Evolutionary conservation across 2,329 filamentous ascomycete species (phyloP).

Genomic region (Davidsoniella australis): DNA sequence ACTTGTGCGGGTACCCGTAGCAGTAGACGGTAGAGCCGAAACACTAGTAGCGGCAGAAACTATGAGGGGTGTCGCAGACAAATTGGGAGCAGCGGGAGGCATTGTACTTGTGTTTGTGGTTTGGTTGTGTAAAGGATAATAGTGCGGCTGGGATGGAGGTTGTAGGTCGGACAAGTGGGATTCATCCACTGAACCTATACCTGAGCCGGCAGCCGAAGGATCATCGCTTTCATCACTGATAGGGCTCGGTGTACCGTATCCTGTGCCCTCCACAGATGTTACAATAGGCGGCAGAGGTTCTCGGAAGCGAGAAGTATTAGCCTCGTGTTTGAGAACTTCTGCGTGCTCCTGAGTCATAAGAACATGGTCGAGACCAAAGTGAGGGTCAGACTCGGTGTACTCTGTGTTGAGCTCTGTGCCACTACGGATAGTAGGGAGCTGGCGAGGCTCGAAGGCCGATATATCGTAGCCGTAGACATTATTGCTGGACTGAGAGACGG

Average conservation of each 20-base stretch:
- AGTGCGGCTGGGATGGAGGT: too few species aligned
- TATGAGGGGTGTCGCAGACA: too few species aligned
- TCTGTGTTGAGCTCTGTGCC: constrained; percentile 11
- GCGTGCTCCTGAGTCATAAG: constrained; percentile 3
- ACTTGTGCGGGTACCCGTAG: too few species aligned
- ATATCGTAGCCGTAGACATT: constrained; percentile 18
- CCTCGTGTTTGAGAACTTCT: constrained; percentile 22
- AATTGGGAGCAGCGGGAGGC: too few species aligned
- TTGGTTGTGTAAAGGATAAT: background rate
- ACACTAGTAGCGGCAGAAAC: too few species aligned
- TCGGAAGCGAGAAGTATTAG: constrained; percentile 39
- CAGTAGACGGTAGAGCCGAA: too few species aligned
- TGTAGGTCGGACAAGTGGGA: too few species aligned
- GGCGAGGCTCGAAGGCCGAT: background rate
- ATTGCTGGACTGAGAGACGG: background rate
- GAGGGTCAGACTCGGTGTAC: constrained; percentile 19
- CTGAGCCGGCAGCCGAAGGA: constrained; percentile 11
- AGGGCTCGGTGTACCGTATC: constrained; percentile 24
- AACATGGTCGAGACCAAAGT: constrained; percentile 3
- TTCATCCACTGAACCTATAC: constrained; percentile 8
- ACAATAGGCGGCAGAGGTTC: constrained; percentile 56
- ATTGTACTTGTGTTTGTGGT: too few species aligned
- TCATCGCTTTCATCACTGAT: constrained; percentile 21
- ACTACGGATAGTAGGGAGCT: constrained; percentile 13
- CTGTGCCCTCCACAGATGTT: constrained; percentile 49